phyloP scores from a whole-genome alignment of 2,329 filamentous ascomycete species.

The Nannizziopsis barbatae region DNA sequence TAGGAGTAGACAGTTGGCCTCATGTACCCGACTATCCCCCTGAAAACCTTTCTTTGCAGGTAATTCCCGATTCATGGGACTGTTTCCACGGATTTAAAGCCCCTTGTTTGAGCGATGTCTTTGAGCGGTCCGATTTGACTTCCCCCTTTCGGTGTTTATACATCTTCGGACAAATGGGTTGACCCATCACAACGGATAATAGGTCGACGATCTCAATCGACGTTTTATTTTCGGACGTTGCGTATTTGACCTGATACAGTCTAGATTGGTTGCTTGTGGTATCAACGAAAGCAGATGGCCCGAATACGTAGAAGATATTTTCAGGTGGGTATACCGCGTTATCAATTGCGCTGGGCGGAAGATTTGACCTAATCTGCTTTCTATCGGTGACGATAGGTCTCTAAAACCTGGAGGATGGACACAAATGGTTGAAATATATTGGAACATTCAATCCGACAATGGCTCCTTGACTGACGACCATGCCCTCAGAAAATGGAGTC shows the following conservation, averaged over 20 bases:
- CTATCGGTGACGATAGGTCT: constrained; percentile 34
- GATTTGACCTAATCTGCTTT: background rate
- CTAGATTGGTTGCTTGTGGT: constrained; percentile 48
- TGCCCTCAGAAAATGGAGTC: constrained; percentile 56
- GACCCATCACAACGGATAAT: constrained; percentile 1
- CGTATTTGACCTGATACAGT: constrained; percentile 75
- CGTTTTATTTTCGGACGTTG: constrained; percentile 57
- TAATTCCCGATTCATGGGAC: constrained; percentile 21
- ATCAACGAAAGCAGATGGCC: constrained; percentile 64
- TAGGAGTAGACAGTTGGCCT: constrained; percentile 61
- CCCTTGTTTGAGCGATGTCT: too few relatives aligned
- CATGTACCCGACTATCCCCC: constrained; percentile 55
- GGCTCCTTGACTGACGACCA: constrained; percentile 60
- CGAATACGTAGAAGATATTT: constrained; percentile 65
- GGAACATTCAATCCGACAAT: constrained; percentile 75
- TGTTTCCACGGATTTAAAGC: too few relatives aligned
- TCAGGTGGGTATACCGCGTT: constrained; percentile 32
- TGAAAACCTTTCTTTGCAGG: constrained; percentile 57
- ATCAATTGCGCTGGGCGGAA: background rate
- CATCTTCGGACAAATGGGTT: background rate
- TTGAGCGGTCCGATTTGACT: background rate
- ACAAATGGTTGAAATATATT: constrained; percentile 80
- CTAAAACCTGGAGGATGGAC: constrained; percentile 70
- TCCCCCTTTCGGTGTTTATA: background rate
- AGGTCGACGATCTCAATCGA: constrained; percentile 60